These are phyloP conservation scores for Leishmania major DNA, from an alignment of 208 protist genomes.

Conservation along the genomic window DNA sequence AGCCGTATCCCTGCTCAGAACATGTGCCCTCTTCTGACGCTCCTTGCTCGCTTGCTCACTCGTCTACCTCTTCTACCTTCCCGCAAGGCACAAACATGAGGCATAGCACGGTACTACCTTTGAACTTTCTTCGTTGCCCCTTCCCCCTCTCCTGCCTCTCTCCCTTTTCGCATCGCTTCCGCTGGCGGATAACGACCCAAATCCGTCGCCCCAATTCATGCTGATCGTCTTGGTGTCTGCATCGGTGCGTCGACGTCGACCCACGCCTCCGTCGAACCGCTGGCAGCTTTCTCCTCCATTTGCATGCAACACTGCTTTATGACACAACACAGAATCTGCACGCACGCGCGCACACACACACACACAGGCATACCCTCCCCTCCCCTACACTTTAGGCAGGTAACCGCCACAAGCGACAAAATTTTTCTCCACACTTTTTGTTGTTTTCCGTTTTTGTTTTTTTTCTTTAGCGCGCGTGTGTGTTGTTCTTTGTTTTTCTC, in stretches of 20 bases:
- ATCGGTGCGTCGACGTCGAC: not conserved
- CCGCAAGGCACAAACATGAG: not conserved
- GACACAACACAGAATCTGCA: not conserved
- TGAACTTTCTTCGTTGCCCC: not conserved
- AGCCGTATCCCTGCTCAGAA: not conserved
- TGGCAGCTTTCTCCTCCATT: not conserved
- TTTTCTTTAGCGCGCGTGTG: not conserved
- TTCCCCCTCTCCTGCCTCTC: not conserved
- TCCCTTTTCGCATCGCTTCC: not conserved
- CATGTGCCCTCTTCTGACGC: not conserved
- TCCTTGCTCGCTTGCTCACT: not conserved
- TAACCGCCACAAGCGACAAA: not conserved
- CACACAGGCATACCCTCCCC: not conserved
- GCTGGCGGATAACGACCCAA: not conserved
- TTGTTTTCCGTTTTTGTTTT: not conserved
- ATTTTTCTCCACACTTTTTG: not conserved
- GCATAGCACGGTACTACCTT: not conserved
- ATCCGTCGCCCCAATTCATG: not conserved
- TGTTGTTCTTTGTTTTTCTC: conserved; percentile 6
- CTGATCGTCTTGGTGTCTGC: not conserved
- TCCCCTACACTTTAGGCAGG: not conserved
- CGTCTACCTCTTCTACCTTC: not conserved
- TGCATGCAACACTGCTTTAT: not conserved
- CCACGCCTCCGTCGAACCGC: not conserved
- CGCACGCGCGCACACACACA: not conserved